These are phyloP conservation scores for Penicillium steckii DNA, from an alignment of 495 filamentous ascomycete genomes.

Conservation along the genomic window DNA sequence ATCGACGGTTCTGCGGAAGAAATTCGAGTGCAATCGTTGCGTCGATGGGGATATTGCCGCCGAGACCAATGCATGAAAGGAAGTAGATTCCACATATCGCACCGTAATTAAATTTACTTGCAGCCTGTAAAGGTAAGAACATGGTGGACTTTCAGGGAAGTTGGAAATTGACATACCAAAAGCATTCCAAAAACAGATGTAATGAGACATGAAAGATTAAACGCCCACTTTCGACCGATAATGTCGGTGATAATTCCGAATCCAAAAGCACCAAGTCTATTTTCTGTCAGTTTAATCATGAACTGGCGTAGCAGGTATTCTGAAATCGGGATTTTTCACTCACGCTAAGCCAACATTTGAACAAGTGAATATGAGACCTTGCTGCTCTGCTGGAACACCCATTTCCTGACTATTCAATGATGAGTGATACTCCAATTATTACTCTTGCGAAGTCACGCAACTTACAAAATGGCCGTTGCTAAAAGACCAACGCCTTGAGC, in stretches of 20 bases:
- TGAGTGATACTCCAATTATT: neutral
- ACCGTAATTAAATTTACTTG: slow-evolving; percentile 2
- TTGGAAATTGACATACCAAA: slow-evolving; percentile 18
- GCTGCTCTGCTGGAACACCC: neutral
- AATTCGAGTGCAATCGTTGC: slow-evolving; percentile 49
- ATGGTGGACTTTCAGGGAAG: neutral
- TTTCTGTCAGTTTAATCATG: neutral
- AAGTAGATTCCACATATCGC: slow-evolving; percentile 6
- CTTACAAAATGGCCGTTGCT: neutral
- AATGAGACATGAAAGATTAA: slow-evolving; percentile 49
- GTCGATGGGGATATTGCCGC: slow-evolving; percentile 43
- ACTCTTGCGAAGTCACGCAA: neutral
- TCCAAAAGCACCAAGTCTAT: slow-evolving; percentile 37
- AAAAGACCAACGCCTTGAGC: slow-evolving; percentile 47
- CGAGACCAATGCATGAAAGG: slow-evolving; percentile 20
- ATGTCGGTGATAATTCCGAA: slow-evolving; percentile 53
- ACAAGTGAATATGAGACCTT: neutral
- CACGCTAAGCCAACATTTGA: neutral
- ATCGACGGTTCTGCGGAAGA: slow-evolving; percentile 36
- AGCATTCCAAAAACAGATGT: slow-evolving; percentile 43
- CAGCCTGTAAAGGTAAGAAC: slow-evolving; percentile 9
- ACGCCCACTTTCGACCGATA: slow-evolving; percentile 48
- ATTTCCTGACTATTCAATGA: neutral
- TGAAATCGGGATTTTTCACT: too few species aligned
- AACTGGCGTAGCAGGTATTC: too few species aligned